Percentiles rank a stretch among this genome's conserved stretches.
These are phyloP conservation scores for Rosa multiflora DNA, from an alignment of 306 rosid species.

Conservation along the genomic window DNA sequence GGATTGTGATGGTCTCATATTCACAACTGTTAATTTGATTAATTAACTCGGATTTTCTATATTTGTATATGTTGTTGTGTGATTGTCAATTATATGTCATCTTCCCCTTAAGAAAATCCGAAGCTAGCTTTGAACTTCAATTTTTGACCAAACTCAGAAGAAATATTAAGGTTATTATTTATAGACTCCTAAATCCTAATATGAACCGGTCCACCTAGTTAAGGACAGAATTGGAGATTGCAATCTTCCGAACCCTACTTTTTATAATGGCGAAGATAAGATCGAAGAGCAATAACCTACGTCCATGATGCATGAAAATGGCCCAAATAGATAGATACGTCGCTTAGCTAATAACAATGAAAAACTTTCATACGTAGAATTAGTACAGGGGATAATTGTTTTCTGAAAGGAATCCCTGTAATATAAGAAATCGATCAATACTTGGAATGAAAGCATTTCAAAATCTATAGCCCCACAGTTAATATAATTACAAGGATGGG, in stretches of 20 bases:
- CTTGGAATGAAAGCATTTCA: neutral
- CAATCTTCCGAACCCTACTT: neutral
- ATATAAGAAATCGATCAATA: neutral
- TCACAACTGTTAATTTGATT: too few species aligned
- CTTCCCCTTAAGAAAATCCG: neutral
- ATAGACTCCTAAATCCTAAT: neutral
- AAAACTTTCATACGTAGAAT: too few species aligned
- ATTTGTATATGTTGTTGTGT: too few species aligned
- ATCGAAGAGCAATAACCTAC: neutral
- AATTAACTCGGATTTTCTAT: too few species aligned
- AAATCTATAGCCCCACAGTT: neutral
- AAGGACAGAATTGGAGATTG: neutral
- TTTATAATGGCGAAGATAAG: neutral
- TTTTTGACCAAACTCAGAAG: too few species aligned
- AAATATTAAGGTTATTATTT: too few species aligned
- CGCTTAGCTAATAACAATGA: neutral
- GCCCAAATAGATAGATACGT: neutral
- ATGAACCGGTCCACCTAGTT: neutral
- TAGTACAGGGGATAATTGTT: neutral
- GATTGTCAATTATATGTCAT: neutral
- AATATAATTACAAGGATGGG: neutral
- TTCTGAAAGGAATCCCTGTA: neutral
- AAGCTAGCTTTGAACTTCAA: conserved; percentile 1
- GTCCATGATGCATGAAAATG: neutral
- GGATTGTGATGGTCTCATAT: too few species aligned